Evolutionary conservation across 768 basidiomycete species (phyloP), one percentile per base, ranked within the genome.

Genomic region (Calocera viscosa): DNA sequence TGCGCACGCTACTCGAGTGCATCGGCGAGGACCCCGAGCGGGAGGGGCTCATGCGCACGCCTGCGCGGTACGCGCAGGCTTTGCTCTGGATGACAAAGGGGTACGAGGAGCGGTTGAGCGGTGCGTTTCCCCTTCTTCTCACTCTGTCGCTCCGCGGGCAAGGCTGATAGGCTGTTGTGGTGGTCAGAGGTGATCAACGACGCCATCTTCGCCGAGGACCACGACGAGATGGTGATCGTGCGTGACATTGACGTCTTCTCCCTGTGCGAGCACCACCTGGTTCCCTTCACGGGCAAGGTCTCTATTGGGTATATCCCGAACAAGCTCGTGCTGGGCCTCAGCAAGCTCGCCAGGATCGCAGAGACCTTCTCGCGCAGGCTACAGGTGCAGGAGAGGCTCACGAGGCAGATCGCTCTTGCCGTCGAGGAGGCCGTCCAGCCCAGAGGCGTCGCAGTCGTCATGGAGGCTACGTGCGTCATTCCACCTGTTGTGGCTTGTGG

Each of bases 201-300:
- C 81, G 96, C 96, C 67, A 86, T 99, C 40, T 99, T 99, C 75
- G 88, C 92, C 49, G 96, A 99, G 77, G 93, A 99, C 77, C 96
- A 99, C 79, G 96, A 98, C 73, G 96, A 99, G 77, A 95, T 99
- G 93, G 96, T 99, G 43, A 85, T 99, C 68, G 95, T 99, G 66
- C 86, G 90, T 68, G 94, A 99, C 75, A 98, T 99, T 72, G 91
- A 96, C 75, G 87, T 99, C 68, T 96, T 92, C 53, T 95, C 92
- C 74, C 79, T 99, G 68, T 99, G 96, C 78, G 96, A 99, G 80
- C 96, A 99, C 75, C 96, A 99, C 76, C 82, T 99, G 69, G 94
- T 98, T 33, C 96, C 96, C 22, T 98, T 98, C 79, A 93, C 89
- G 34, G 96, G 95, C 71, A 96, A 96, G 81, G 95, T 99, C 73